Evolutionary conservation across 2,329 filamentous ascomycete genomes (phyloP).

Genomic region (Ilyonectria sp.): DNA sequence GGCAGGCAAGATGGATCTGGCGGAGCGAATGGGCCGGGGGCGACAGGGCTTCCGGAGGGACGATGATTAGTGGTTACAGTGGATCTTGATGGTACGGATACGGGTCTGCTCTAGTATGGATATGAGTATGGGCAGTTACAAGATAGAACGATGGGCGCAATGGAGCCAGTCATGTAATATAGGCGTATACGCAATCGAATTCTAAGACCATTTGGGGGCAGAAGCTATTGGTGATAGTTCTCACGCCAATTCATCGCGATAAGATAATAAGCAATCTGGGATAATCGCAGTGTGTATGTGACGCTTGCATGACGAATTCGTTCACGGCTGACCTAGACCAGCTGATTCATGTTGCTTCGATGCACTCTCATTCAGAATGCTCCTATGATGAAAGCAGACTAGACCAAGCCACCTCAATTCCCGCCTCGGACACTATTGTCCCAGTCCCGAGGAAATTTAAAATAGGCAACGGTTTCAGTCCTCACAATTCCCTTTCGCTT

Average conservation of each 20-base stretch:
- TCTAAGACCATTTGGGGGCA: too few species aligned
- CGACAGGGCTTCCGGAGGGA: constrained; percentile 62
- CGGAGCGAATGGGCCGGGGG: constrained; percentile 66
- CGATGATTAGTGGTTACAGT: constrained; percentile 54
- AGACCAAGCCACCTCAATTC: constrained; percentile 5
- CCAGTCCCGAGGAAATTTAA: not conserved
- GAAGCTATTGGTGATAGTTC: too few species aligned
- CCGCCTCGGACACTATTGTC: not conserved
- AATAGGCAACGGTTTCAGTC: not conserved
- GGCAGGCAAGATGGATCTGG: constrained; percentile 66
- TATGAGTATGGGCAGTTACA: not conserved
- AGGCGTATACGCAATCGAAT: too few species aligned
- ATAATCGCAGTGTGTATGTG: not conserved
- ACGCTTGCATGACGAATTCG: not conserved
- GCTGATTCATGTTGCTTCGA: not conserved
- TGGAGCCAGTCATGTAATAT: too few species aligned
- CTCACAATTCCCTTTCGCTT: constrained; percentile 7
- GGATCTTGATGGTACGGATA: not conserved
- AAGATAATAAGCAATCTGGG: not conserved
- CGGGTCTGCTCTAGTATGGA: not conserved
- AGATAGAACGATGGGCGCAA: too few species aligned
- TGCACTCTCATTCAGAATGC: not conserved
- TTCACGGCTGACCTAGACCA: not conserved
- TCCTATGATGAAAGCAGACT: not conserved
- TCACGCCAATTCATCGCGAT: too few species aligned